Evolutionary conservation across 2,329 filamentous ascomycete species (phyloP).

Genomic region (Aspergillus tubingensis): DNA sequence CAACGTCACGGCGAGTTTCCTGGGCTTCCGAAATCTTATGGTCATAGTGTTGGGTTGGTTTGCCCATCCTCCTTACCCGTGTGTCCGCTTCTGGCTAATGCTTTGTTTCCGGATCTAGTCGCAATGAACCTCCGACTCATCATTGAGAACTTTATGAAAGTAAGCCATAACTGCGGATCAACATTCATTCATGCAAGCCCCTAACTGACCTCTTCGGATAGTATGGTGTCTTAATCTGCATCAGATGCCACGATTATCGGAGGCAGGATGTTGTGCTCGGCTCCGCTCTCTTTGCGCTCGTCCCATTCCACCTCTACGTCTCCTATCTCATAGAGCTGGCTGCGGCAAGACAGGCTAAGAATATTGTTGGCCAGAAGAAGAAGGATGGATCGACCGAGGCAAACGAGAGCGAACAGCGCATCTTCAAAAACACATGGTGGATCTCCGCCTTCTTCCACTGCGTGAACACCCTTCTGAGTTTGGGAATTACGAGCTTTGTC

Average conservation of each 20-base stretch:
- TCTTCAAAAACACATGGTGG: slow-evolving; percentile 75
- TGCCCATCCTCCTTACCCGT: neutral
- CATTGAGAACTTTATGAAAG: slow-evolving; percentile 96
- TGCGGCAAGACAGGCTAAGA: slow-evolving; percentile 76
- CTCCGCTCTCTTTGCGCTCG: slow-evolving; percentile 76
- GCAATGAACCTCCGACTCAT: slow-evolving; percentile 91
- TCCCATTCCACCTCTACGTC: slow-evolving; percentile 86
- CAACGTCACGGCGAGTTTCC: slow-evolving; percentile 72
- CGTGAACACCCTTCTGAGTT: slow-evolving; percentile 78
- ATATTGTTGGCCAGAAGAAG: slow-evolving; percentile 61
- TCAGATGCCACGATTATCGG: slow-evolving; percentile 85
- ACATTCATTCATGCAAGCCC: neutral
- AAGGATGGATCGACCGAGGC: slow-evolving; percentile 59
- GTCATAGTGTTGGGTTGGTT: slow-evolving; percentile 79
- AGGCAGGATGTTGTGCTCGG: slow-evolving; percentile 75
- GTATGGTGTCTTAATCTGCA: slow-evolving; percentile 93
- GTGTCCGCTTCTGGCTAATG: slow-evolving; percentile 9
- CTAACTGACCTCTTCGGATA: slow-evolving; percentile 38
- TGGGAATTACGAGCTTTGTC: slow-evolving; percentile 76
- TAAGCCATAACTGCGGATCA: slow-evolving; percentile 36
- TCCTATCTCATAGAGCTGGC: slow-evolving; percentile 87
- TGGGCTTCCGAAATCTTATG: slow-evolving; percentile 95
- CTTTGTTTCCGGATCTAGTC: slow-evolving; percentile 55
- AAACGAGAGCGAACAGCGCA: slow-evolving; percentile 59
- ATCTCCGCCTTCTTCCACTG: slow-evolving; percentile 78